These are phyloP conservation scores for Hypoxylon sp. DNA, from an alignment of 2,329 filamentous ascomycete species.

Conservation along the genomic window DNA sequence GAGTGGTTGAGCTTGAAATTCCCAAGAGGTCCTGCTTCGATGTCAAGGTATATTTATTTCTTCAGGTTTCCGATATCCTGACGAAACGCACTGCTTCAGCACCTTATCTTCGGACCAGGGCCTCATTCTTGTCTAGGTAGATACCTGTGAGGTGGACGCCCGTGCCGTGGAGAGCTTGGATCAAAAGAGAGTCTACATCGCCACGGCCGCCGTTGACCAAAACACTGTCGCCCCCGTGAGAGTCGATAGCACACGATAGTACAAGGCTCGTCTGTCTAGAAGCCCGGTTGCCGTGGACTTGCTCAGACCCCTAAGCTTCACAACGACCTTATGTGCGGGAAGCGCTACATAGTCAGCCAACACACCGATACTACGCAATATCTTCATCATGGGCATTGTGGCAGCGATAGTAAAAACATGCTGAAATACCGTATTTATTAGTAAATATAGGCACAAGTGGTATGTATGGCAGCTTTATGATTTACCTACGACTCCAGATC, in stretches of 20 bases:
- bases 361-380: conserved; percentile 53
- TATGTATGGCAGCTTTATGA: too few relatives aligned
- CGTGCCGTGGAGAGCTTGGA: conserved; percentile 43
- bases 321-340: conserved; percentile 51
- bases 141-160: conserved; percentile 47
- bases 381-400: conserved; percentile 49
- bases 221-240: conserved; percentile 40
- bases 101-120: conserved; percentile 45
- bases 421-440: too few relatives aligned
- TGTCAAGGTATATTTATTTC: conserved; percentile 45
- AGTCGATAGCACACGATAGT: conserved; percentile 47
- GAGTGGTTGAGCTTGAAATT: conserved; percentile 41
- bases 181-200: conserved; percentile 45
- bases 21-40: conserved; percentile 43
- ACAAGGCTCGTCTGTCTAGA: conserved; percentile 56
- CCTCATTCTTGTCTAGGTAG: conserved; percentile 47
- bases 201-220: conserved; percentile 50
- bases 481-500: too few relatives aligned
- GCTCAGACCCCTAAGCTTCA: conserved; percentile 44
- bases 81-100: conserved; percentile 48
- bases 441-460: too few relatives aligned
- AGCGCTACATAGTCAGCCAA: conserved; percentile 57
- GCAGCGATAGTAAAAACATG: conserved; percentile 49
- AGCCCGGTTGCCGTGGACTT: conserved; percentile 49
- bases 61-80: conserved; percentile 40